Evolutionary conservation across 2,329 filamentous ascomycete genomes (phyloP), one percentile per base, ranked within the genome.

Genomic region (Scedosporium boydii): DNA sequence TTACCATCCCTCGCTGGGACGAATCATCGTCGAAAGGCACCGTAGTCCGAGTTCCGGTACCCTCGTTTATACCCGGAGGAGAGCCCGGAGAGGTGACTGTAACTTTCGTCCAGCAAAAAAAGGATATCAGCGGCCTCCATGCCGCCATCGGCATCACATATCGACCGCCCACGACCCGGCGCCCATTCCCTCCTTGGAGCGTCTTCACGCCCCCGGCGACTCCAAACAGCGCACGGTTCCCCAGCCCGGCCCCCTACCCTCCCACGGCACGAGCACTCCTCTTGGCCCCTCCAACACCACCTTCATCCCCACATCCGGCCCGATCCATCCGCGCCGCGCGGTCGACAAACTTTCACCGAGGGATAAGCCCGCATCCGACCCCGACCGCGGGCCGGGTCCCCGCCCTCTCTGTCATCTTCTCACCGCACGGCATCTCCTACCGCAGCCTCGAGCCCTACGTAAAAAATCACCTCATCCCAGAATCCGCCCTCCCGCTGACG

Each of bases 81-180:
- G 73, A 78, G 14, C 75, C 79, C 7, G 88, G 88, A 18, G 87
- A 91, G 73, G 79, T 90, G n/a, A 90, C 87, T 0, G 78, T 91
- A n/a, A 78, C 87, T 1, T 86, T 85, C 70, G 80, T 91, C 34
- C 76, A 82, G 0, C 83, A 86, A 61, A 85, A 82, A 68, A 73
- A 78, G 58, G 86, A 89, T 67, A 68, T 86, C 3, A 83, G 82
- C 6, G 81, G 82, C 3, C 69, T 88, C 0, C 87, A 89, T 69
- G 83, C 84, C 63, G 87, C 87, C 10, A 81, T 91, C 65, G 87
- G 85, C 14, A 88, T 91, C 67, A 91, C 88, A 1, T 91, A 91
- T 70, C 81, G 82, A 18, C 81, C 87, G 21, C 84, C 87, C 0
- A 68, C 73, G 10, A 70, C 69, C 2, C 64, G 64, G 12, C 65